Evolutionary conservation across 176 grass and related monocot genomes (phyloP), one percentile per base, ranked within the genome.

Genomic region (Ensete ventricosum): DNA sequence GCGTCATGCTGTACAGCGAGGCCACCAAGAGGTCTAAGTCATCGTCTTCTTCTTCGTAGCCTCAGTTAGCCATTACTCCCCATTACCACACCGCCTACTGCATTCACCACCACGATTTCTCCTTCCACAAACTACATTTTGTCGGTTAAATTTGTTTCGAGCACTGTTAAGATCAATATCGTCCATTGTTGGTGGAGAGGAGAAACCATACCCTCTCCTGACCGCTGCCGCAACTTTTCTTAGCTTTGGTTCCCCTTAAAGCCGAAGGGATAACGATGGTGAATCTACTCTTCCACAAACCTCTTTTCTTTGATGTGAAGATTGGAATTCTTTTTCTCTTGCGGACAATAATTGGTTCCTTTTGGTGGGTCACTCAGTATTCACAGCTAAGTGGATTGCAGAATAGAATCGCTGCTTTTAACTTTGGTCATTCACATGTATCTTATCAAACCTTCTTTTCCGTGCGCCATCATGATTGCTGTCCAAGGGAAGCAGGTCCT

Each of bases 21-120:
- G 72, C 53, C 53, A 74, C 55, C 7, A 74, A 74, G 72, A 74
- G 72, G 72, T 57, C 72, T 23, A 74, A 74, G 14, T 50, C 54
- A 24, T 74, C 72, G 10, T 71, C 49, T 12, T 52, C 68, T 49
- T 51, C 68, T 51, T 71, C 34, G 16, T 71, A 20, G 19, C 14
- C 10, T 21, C 16, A 9, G 9, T 50, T 70, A 50, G 10, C 62
- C n/a, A 64, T 23, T 11, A 64, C 21, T 21, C 1, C 21, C 9
- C 9, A 23, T 64, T 64, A 2, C 9, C 12, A 9, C 22, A 13
- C 63, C 9, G 34, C 34, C 34, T 6, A 43, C 34, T 5, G 5
- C 34, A 6, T 43, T 43, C 34, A 43, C 34, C 34, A 43, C 34
- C 34, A 43, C 5, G 34, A 43, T 43, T 43, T 43, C 34, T 43